Percentiles rank a stretch among this genome's conserved stretches.
Evolutionary conservation across 2,329 filamentous ascomycete genomes (phyloP).

Genomic region (Penicillium freii): DNA sequence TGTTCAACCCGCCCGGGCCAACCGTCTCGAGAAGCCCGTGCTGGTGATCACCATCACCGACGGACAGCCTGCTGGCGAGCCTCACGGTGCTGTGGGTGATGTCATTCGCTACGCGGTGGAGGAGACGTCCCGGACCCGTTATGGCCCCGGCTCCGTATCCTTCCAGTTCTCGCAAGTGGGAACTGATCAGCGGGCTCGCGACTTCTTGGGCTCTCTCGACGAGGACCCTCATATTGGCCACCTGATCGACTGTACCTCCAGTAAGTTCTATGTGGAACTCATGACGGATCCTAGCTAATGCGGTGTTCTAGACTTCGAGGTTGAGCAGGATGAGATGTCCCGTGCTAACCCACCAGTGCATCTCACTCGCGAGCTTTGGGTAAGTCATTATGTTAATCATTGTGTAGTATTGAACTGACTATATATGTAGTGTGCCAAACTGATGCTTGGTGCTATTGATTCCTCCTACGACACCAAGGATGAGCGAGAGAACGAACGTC

Average conservation of each 20-base stretch:
- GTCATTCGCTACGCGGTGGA: constrained; percentile 56
- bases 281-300: constrained; percentile 16
- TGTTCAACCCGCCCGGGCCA: constrained; percentile 51
- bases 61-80: constrained; percentile 64
- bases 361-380: constrained; percentile 64
- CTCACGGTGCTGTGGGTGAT: constrained; percentile 55
- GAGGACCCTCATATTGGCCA: constrained; percentile 60
- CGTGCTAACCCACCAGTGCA: constrained; percentile 61
- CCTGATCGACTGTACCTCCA: constrained; percentile 67
- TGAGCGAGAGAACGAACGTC: constrained; percentile 52
- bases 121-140: constrained; percentile 51
- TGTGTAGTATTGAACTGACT: constrained; percentile 15
- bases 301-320: constrained; percentile 57
- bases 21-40: constrained; percentile 61
- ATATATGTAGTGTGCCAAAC: constrained; percentile 54
- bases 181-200: constrained; percentile 62
- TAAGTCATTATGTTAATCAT: constrained; percentile 22
- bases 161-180: constrained; percentile 70
- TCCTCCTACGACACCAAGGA: constrained; percentile 65
- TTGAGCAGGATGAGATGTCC: constrained; percentile 66
- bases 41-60: constrained; percentile 66
- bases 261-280: constrained; percentile 45
- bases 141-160: constrained; percentile 58
- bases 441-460: constrained; percentile 67
- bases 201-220: constrained; percentile 64